Evolutionary conservation across 140 eudicot species (phyloP).

Genomic region (Erigeron philadelphicus): DNA sequence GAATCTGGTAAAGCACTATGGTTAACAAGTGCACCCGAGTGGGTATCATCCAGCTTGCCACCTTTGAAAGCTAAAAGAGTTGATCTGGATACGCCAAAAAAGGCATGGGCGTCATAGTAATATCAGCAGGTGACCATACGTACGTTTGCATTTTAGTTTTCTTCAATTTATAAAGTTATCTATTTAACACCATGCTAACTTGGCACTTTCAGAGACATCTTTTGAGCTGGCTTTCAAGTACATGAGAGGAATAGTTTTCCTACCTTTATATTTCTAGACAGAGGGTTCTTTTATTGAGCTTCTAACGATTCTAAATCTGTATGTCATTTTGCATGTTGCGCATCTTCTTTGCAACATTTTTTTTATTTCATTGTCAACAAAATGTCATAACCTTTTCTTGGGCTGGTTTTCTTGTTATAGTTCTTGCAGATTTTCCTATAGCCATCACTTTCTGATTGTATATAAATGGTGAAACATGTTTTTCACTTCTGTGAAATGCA

Average conservation of each 20-base stretch:
- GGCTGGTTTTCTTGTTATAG: background rate
- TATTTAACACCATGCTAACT: background rate
- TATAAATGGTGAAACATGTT: background rate
- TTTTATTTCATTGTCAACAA: background rate
- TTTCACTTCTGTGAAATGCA: background rate
- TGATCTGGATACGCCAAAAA: conserved; percentile 21
- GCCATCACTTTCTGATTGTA: background rate
- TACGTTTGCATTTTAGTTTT: background rate
- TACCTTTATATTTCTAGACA: background rate
- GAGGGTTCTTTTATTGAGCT: background rate
- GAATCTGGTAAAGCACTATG: conserved; percentile 30
- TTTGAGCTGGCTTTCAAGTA: conserved; percentile 15
- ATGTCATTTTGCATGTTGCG: conserved; percentile 9
- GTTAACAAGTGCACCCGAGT: conserved; percentile 31
- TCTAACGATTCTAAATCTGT: conserved; percentile 6
- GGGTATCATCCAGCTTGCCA: conserved; percentile 30
- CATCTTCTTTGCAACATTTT: background rate
- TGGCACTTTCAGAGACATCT: conserved; percentile 17
- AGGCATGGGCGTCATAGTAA: conserved; percentile 13
- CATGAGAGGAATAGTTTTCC: conserved; percentile 6
- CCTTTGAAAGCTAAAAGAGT: conserved; percentile 24
- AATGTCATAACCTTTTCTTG: background rate
- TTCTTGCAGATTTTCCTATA: background rate
- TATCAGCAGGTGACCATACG: conserved; percentile 16
- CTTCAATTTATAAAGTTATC: background rate